Evolutionary conservation across 1,139 yeast species (phyloP).

Genomic region (Geotrichum siamense): DNA sequence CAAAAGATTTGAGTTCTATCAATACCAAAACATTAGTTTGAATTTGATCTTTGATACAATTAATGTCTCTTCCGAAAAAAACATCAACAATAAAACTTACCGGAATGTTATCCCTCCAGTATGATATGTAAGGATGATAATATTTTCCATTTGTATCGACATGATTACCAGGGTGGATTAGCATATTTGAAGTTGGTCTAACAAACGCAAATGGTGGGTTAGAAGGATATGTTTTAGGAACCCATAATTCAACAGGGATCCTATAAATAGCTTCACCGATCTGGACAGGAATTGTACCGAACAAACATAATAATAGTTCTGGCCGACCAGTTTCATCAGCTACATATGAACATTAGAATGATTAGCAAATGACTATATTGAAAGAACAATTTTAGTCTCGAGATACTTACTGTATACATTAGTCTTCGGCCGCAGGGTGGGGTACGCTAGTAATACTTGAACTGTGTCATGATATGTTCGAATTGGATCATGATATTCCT

Average conservation of each 20-base stretch:
- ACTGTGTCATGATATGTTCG: slow-evolving; percentile 10
- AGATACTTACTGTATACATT: slow-evolving; percentile 49
- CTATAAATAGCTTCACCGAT: slow-evolving; percentile 33
- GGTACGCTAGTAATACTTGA: slow-evolving; percentile 31
- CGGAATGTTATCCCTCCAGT: slow-evolving; percentile 43
- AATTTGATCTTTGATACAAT: too few species aligned
- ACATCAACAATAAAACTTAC: slow-evolving; percentile 1
- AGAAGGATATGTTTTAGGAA: slow-evolving; percentile 64
- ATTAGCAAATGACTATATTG: too few species aligned
- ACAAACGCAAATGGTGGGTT: slow-evolving; percentile 58
- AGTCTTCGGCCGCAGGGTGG: slow-evolving; percentile 60
- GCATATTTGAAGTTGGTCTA: slow-evolving; percentile 44
- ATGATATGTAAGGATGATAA: slow-evolving; percentile 59
- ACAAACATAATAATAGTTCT: slow-evolving; percentile 53
- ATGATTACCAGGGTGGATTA: slow-evolving; percentile 53
- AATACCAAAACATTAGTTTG: neutral
- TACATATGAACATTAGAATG: too few species aligned
- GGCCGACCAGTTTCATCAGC: slow-evolving; percentile 52
- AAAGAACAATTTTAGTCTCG: too few species aligned
- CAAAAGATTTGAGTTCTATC: slow-evolving; percentile 35
- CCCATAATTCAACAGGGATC: slow-evolving; percentile 69
- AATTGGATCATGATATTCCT: slow-evolving; percentile 14
- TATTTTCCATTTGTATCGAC: slow-evolving; percentile 70
- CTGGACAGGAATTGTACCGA: slow-evolving; percentile 46
- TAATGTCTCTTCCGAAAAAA: neutral